These are phyloP conservation scores for Lentinula novae-zelandiae DNA, from an alignment of 1,284 basidiomycete species.

Conservation along the genomic window DNA sequence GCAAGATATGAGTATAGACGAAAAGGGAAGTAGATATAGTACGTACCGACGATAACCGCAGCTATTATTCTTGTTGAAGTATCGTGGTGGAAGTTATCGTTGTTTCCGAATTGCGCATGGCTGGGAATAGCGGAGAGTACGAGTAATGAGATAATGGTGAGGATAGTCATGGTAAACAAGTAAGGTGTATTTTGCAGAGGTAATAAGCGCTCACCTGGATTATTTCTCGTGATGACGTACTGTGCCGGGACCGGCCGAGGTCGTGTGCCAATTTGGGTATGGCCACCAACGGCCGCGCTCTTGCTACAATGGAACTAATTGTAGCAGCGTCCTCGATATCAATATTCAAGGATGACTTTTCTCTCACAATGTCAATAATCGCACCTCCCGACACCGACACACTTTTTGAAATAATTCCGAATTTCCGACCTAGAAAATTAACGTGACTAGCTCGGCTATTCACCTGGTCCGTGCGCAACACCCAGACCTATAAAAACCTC, in stretches of 20 bases:
- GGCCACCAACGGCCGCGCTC: no score
- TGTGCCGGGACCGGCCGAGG: background rate
- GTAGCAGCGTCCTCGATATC: no score
- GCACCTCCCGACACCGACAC: no score
- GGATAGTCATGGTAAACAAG: background rate
- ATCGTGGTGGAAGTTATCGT: background rate
- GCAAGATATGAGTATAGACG: background rate
- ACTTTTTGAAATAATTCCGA: no score
- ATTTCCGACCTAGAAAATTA: no score
- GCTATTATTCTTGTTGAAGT: background rate
- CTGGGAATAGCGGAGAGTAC: background rate
- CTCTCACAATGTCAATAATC: no score
- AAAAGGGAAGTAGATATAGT: background rate
- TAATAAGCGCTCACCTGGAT: background rate
- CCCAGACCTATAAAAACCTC: no score
- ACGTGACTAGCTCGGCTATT: background rate
- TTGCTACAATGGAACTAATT: no score
- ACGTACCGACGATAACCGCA: background rate
- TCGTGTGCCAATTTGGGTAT: background rate
- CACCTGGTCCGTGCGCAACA: no score
- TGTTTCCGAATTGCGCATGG: background rate
- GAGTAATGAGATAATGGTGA: background rate
- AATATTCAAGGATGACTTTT: no score
- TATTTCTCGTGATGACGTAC: no score
- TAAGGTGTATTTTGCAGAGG: background rate